Evolutionary conservation across 495 filamentous ascomycete genomes (phyloP).

Genomic region (Penicillium samsonianum): DNA sequence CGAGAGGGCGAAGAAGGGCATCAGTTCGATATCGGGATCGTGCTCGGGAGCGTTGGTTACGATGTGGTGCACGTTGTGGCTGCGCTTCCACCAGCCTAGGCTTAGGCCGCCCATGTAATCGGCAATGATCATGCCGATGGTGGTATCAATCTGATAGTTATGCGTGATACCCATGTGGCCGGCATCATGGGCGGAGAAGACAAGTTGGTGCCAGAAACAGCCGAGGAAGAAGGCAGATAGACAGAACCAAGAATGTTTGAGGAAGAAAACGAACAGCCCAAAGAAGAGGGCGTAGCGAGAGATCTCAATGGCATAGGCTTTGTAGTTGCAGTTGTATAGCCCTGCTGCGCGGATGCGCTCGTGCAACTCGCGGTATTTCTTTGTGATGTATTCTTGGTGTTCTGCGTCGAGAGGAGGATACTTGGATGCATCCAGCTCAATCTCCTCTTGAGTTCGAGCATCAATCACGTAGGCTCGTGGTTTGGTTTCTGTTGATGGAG

Average conservation of each 20-base stretch:
- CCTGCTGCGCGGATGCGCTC: slow-evolving; percentile 66
- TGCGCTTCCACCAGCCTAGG: slow-evolving; percentile 91
- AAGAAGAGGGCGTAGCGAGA: slow-evolving; percentile 66
- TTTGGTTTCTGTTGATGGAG: slow-evolving; percentile 1
- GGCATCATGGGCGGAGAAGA: slow-evolving; percentile 87
- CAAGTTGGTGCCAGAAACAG: slow-evolving; percentile 83
- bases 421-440: slow-evolving; percentile 65
- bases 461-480: slow-evolving; percentile 51
- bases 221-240: slow-evolving; percentile 69
- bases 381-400: slow-evolving; percentile 69
- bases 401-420: slow-evolving; percentile 71
- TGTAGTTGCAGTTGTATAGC: slow-evolving; percentile 79
- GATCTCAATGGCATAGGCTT: slow-evolving; percentile 68
- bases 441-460: slow-evolving; percentile 64
- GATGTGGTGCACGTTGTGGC: slow-evolving; percentile 92
- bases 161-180: slow-evolving; percentile 94
- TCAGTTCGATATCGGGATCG: slow-evolving; percentile 88
- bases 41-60: slow-evolving; percentile 91
- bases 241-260: slow-evolving; percentile 17
- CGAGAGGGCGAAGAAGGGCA: slow-evolving; percentile 85
- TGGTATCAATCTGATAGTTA: slow-evolving; percentile 71
- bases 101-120: slow-evolving; percentile 83
- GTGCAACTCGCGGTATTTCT: slow-evolving; percentile 70
- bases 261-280: slow-evolving; percentile 52
- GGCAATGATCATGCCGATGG: slow-evolving; percentile 81